Conservation (phyloP, 306 rosid species). For the Cercis canadensis region DNA sequence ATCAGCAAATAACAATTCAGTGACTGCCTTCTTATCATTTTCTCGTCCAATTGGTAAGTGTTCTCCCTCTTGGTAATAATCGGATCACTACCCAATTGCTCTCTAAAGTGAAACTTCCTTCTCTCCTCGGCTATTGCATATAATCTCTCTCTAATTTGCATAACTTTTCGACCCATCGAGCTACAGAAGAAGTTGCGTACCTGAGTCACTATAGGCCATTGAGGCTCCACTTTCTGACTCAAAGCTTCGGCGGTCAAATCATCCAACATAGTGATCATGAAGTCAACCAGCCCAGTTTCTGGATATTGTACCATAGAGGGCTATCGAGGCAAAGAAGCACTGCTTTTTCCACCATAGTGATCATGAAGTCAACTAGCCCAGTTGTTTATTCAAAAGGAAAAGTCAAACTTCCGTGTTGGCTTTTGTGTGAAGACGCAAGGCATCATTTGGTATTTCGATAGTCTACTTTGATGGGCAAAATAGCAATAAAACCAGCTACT, state of each 20-base stretch:
- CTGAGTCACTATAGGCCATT: background rate
- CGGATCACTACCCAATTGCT: background rate
- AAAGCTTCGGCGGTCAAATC: conserved; percentile 32
- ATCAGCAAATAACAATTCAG: background rate
- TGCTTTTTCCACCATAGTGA: too few species aligned
- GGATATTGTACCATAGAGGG: too few species aligned
- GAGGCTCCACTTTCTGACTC: conserved; percentile 23
- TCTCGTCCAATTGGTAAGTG: conserved; percentile 18
- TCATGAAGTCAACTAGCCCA: too few species aligned
- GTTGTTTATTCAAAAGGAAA: too few species aligned
- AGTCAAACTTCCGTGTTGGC: too few species aligned
- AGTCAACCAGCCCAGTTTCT: too few species aligned
- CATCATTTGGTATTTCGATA: too few species aligned
- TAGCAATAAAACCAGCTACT: too few species aligned
- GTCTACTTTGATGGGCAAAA: too few species aligned
- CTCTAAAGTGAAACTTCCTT: conserved; percentile 3
- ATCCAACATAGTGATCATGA: too few species aligned
- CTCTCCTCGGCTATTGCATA: conserved; percentile 12
- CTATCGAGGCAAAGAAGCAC: too few species aligned
- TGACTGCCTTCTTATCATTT: background rate
- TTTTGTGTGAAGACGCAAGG: too few species aligned
- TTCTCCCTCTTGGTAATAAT: background rate
- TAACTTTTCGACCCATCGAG: conserved; percentile 28
- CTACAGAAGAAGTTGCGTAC: conserved; percentile 31
- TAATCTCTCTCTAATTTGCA: conserved; percentile 17